These are phyloP conservation scores for Strobilomyces dryophilus DNA, from an alignment of 768 basidiomycete species.

Conservation along the genomic window DNA sequence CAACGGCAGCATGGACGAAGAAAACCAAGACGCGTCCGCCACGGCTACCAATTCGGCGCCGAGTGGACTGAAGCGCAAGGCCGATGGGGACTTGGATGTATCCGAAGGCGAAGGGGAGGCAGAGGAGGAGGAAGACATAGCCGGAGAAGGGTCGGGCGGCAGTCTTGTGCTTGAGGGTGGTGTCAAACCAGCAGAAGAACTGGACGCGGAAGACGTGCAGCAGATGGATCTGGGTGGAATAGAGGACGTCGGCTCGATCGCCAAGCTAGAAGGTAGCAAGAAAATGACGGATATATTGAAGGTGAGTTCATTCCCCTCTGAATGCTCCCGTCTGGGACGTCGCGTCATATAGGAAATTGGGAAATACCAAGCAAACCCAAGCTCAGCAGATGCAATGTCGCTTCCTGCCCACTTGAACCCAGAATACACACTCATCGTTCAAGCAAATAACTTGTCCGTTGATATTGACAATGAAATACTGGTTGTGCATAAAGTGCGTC, in stretches of 20 bases:
- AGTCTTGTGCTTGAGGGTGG: constrained; percentile 82
- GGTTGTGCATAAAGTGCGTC: constrained; percentile 84
- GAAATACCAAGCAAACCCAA: constrained; percentile 78
- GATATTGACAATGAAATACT: constrained; percentile 98
- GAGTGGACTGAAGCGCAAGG: constrained; percentile 61
- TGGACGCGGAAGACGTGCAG: constrained; percentile 91
- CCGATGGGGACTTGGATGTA: constrained; percentile 49
- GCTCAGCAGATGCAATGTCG: constrained; percentile 72
- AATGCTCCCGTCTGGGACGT: neutral
- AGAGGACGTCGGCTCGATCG: constrained; percentile 83
- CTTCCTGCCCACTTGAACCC: constrained; percentile 85
- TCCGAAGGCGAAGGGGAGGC: constrained; percentile 50
- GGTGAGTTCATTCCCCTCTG: constrained; percentile 37
- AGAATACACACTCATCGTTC: constrained; percentile 94
- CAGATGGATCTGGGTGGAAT: constrained; percentile 86
- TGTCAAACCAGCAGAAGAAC: constrained; percentile 89
- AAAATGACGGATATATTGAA: constrained; percentile 83
- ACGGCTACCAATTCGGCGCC: constrained; percentile 12
- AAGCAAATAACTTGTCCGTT: constrained; percentile 96
- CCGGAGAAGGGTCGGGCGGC: constrained; percentile 40
- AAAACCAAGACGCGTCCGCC: constrained; percentile 30
- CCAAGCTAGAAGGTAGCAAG: constrained; percentile 85
- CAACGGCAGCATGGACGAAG: constrained; percentile 50
- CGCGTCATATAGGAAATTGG: constrained; percentile 68
- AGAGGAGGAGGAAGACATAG: constrained; percentile 35